Percentiles rank a stretch among this genome's conserved stretches.
Evolutionary conservation across 2,329 filamentous ascomycete species (phyloP).

Genomic region (Colletotrichum lini): DNA sequence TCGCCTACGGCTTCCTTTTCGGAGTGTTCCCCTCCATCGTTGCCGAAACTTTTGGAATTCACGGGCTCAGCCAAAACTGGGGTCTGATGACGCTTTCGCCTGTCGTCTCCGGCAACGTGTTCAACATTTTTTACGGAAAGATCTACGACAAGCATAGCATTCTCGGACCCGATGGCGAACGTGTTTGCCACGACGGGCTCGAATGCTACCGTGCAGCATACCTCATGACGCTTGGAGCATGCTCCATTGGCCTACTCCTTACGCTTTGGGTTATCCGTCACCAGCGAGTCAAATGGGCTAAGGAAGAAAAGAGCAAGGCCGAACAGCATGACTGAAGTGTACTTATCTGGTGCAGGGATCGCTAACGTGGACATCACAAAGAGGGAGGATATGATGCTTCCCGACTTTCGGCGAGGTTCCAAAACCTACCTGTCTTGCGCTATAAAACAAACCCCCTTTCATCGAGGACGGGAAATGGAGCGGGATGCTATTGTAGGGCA

Average conservation of each 20-base stretch:
- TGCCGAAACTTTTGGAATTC: slow-evolving; percentile 91
- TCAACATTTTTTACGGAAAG: slow-evolving; percentile 90
- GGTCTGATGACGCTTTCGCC: slow-evolving; percentile 93
- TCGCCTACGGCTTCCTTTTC: slow-evolving; percentile 94
- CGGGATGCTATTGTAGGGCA: not conserved
- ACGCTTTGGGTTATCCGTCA: slow-evolving; percentile 79
- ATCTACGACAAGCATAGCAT: slow-evolving; percentile 87
- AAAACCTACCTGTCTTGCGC: not conserved
- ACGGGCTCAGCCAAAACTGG: slow-evolving; percentile 95
- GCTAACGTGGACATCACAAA: not conserved
- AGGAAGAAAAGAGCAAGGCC: slow-evolving; percentile 54
- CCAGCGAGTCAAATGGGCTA: slow-evolving; percentile 61
- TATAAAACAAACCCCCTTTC: not conserved
- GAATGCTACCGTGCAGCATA: slow-evolving; percentile 88
- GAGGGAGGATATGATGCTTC: not conserved
- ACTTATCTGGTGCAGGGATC: not conserved
- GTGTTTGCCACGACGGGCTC: slow-evolving; percentile 82
- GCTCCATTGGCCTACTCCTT: slow-evolving; percentile 76
- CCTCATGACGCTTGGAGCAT: slow-evolving; percentile 81
- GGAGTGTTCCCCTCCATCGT: slow-evolving; percentile 93
- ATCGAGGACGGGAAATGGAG: not conserved
- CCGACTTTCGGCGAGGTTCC: too few relatives aligned
- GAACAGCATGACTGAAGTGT: slow-evolving; percentile 54
- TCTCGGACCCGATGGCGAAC: slow-evolving; percentile 76
- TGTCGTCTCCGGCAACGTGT: slow-evolving; percentile 89